phyloP scores from a whole-genome alignment of 2,329 filamentous ascomycete genomes.

The Botryotinia calthae region DNA sequence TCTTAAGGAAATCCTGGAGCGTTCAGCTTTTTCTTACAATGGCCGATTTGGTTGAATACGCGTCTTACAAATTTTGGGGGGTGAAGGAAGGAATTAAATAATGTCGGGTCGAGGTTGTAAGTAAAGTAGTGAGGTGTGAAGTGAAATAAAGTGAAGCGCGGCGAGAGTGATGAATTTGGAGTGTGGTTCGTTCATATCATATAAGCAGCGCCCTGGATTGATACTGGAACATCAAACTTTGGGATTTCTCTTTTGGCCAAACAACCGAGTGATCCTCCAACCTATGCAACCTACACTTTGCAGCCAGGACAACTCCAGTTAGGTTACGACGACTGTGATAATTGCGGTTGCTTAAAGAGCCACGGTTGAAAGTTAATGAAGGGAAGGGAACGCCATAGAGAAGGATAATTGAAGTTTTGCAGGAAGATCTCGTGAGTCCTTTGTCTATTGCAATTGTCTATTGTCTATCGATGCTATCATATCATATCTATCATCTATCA shows the following conservation, averaged over 20 bases:
- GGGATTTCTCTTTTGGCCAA: background rate
- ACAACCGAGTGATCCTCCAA: background rate
- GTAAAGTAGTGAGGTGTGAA: background rate
- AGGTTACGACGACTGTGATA: background rate
- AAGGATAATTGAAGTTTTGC: background rate
- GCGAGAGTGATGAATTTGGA: background rate
- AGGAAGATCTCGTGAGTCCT: background rate
- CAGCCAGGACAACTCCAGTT: background rate
- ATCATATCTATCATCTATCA: no score
- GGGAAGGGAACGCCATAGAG: background rate
- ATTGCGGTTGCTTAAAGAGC: background rate
- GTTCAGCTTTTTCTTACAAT: background rate
- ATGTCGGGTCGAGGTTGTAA: background rate
- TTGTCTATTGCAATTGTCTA: no score
- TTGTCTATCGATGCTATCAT: background rate
- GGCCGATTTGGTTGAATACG: background rate
- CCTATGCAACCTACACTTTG: background rate
- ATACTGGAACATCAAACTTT: background rate
- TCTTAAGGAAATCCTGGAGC: background rate
- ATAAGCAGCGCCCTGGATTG: background rate
- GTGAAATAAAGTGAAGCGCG: background rate
- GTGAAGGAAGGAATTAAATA: background rate
- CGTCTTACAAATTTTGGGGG: background rate
- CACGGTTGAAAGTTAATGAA: background rate
- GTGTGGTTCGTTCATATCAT: background rate